Evolutionary conservation across 2,329 filamentous ascomycete species (phyloP).

Genomic region (Colletotrichum spaethianum): DNA sequence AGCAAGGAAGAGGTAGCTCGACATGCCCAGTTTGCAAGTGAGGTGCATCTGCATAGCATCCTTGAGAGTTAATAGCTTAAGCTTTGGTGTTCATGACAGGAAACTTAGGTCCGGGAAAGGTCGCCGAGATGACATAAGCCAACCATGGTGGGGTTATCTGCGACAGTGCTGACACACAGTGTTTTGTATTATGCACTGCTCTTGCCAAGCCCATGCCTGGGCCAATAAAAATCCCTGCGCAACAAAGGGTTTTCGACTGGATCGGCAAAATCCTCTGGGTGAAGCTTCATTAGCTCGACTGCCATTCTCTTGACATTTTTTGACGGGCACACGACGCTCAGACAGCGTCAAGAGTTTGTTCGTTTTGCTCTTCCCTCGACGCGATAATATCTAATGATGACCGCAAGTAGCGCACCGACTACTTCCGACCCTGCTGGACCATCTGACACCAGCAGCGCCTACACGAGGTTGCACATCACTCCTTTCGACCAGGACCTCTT

Average conservation of each 20-base stretch:
- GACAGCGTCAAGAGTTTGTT: constrained; percentile 11
- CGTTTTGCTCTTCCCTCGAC: background rate
- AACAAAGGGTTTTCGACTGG: constrained; percentile 41
- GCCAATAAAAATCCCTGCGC: constrained; percentile 43
- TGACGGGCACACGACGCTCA: constrained; percentile 25
- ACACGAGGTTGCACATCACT: constrained; percentile 84
- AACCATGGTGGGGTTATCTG: background rate
- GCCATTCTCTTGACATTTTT: constrained; percentile 27
- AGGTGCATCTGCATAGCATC: too few relatives aligned
- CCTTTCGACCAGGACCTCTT: constrained; percentile 85
- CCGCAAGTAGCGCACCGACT: constrained; percentile 6
- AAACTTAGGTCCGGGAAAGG: background rate
- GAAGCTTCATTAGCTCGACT: constrained; percentile 17
- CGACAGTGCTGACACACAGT: constrained; percentile 2
- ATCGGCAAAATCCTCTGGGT: constrained; percentile 36
- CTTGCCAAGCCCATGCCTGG: background rate
- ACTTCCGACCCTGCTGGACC: constrained; percentile 19
- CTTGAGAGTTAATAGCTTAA: too few relatives aligned
- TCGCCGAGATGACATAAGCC: constrained; percentile 30
- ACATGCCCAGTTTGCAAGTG: too few relatives aligned
- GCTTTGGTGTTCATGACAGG: background rate
- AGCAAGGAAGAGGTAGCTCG: too few relatives aligned
- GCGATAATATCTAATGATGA: constrained; percentile 35
- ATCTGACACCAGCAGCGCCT: constrained; percentile 45
- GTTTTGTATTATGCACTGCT: background rate